Conservation (phyloP, 1,284 basidiomycete species). For the Ustilago cynodontis region DNA sequence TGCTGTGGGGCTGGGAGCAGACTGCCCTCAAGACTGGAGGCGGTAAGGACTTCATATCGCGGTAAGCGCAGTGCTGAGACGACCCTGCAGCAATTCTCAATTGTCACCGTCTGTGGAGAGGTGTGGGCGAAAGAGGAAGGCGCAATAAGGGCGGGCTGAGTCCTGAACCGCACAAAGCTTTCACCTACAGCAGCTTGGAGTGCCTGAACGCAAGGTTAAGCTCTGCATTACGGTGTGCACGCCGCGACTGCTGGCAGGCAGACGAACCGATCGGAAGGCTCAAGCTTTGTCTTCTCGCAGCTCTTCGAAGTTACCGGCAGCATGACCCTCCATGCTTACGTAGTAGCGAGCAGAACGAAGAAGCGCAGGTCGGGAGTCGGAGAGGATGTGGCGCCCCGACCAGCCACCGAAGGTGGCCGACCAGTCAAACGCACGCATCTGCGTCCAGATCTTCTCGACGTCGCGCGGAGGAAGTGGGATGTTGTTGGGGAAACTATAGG, state of each 20-base stretch:
- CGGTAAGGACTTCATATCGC: conserved; percentile 29
- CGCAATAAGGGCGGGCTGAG: conserved; percentile 5
- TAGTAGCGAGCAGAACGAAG: conserved; percentile 37
- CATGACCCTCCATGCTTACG: conserved; percentile 33
- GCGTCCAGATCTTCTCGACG: conserved; percentile 38
- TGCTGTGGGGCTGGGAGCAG: neutral
- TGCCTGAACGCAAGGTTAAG: conserved; percentile 3
- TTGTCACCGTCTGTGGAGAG: neutral
- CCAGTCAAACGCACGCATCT: conserved; percentile 37
- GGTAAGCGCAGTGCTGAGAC: conserved; percentile 3
- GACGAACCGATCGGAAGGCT: conserved; percentile 1
- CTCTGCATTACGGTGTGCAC: conserved; percentile 8
- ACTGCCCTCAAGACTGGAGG: conserved; percentile 2
- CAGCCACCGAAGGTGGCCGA: conserved; percentile 40
- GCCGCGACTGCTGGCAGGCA: conserved; percentile 1
- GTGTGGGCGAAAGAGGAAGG: conserved; percentile 19
- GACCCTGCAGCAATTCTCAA: neutral
- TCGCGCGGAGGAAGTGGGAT: conserved; percentile 44
- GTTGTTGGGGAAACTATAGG: conserved; percentile 41
- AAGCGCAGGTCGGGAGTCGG: conserved; percentile 30
- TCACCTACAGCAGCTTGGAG: conserved; percentile 6
- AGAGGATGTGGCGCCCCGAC: conserved; percentile 33
- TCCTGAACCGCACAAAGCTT: conserved; percentile 8
- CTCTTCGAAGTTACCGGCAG: conserved; percentile 23
- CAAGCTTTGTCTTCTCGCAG: conserved; percentile 17